phyloP scores from a whole-genome alignment of 2,329 filamentous ascomycete species.

The Thelonectria olida region DNA sequence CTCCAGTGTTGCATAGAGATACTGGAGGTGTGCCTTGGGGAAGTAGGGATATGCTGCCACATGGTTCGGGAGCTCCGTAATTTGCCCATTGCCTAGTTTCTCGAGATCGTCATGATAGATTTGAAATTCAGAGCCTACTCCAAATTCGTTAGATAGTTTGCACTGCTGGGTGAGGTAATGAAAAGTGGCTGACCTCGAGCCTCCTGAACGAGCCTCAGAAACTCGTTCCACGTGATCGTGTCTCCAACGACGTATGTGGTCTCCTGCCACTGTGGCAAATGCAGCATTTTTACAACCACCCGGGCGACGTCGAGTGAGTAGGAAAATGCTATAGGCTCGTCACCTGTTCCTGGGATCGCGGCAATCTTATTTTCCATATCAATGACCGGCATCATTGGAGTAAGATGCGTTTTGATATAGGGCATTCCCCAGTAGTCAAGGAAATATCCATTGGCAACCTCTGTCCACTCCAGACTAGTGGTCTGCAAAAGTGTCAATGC shows the following conservation, averaged over 20 bases:
- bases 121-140: constrained; percentile 3
- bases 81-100: neutral
- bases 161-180: too few species aligned
- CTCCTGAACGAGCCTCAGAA: constrained; percentile 53
- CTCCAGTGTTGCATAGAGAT: neutral
- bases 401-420: constrained; percentile 48
- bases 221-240: constrained; percentile 53
- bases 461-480: constrained; percentile 48
- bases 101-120: neutral
- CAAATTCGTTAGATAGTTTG: neutral
- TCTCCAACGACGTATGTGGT: constrained; percentile 50
- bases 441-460: constrained; percentile 53
- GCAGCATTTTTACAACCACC: constrained; percentile 53
- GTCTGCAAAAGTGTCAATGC: neutral
- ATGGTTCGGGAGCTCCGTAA: constrained; percentile 13
- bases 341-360: constrained; percentile 60
- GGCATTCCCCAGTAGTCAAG: constrained; percentile 57
- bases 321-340: constrained; percentile 55
- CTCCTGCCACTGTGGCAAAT: constrained; percentile 55
- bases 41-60: neutral
- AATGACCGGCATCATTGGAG: constrained; percentile 51
- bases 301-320: constrained; percentile 58
- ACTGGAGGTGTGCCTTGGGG: constrained; percentile 9
- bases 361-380: constrained; percentile 55
- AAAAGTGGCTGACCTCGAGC: constrained; percentile 41